These are phyloP conservation scores for Podaxis carcinomalis DNA, from an alignment of 768 basidiomycete genomes.

Conservation along the genomic window DNA sequence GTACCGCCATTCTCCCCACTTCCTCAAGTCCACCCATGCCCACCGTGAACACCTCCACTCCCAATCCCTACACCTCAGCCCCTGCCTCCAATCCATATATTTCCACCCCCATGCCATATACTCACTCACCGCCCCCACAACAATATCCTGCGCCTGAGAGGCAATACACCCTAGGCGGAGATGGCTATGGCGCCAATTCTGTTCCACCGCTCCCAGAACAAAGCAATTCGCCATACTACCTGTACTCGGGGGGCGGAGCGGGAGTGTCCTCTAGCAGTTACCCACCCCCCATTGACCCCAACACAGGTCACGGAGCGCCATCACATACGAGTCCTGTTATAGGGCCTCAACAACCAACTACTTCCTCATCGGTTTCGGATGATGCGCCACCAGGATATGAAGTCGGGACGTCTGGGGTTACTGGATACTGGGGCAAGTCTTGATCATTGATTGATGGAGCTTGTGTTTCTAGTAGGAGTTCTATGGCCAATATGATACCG, in stretches of 20 bases:
- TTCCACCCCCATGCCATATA: conserved; percentile 22
- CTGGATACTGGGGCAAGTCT: conserved; percentile 53
- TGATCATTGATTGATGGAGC: conserved; percentile 9
- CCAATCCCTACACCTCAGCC: conserved; percentile 5
- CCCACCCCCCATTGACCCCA: conserved; percentile 38
- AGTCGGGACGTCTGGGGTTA: conserved; percentile 38
- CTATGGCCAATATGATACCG: no score
- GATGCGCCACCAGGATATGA: conserved; percentile 72
- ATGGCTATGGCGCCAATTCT: conserved; percentile 47
- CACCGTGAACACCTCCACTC: conserved; percentile 15
- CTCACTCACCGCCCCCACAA: conserved; percentile 19
- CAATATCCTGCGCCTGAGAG: conserved; percentile 33
- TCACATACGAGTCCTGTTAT: conserved; percentile 34
- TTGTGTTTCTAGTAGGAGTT: background rate
- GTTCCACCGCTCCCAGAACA: conserved; percentile 37
- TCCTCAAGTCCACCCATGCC: conserved; percentile 14
- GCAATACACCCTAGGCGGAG: conserved; percentile 55
- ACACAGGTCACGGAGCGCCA: conserved; percentile 18
- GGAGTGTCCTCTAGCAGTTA: conserved; percentile 24
- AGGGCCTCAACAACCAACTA: conserved; percentile 36
- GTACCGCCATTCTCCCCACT: conserved; percentile 13
- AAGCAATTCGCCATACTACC: conserved; percentile 18
- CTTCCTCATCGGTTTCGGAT: conserved; percentile 22
- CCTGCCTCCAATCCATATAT: background rate
- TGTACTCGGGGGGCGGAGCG: conserved; percentile 10